phyloP scores from a whole-genome alignment of 192 early-diverging fungal species.

The Coemansia sp. region DNA sequence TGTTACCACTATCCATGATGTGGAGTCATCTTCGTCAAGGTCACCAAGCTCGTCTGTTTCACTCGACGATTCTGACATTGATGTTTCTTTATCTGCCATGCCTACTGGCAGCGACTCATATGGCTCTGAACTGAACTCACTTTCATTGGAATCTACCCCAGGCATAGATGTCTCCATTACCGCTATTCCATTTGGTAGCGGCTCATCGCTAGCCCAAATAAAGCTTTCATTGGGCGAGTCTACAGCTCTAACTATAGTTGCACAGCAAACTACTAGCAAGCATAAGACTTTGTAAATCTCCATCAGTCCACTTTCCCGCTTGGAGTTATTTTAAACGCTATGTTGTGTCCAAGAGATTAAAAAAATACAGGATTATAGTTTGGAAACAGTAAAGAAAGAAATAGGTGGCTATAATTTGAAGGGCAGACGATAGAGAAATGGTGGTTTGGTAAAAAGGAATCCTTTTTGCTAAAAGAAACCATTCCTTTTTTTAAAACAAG shows the following conservation, averaged over 20 bases:
- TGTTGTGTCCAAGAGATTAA: no score
- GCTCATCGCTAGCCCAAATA: background rate
- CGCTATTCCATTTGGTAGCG: constrained; percentile 8
- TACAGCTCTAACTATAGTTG: no score
- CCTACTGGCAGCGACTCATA: constrained; percentile 1
- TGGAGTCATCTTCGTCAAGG: background rate
- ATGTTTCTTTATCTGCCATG: constrained; percentile 12
- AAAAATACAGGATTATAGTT: no score
- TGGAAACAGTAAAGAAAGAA: no score
- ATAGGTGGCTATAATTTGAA: no score
- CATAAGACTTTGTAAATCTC: no score
- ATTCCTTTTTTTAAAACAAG: background rate
- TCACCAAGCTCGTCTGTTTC: background rate
- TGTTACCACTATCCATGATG: background rate
- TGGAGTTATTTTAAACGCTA: no score
- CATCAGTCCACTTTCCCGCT: no score
- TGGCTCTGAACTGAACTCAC: background rate
- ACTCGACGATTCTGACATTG: background rate
- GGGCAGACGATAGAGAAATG: no score
- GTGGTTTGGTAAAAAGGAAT: no score
- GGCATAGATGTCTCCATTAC: constrained; percentile 17
- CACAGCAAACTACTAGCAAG: no score
- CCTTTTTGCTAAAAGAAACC: no score
- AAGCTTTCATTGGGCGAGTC: constrained; percentile 1
- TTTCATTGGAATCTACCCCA: background rate